A percentile compares a stretch with the other conserved stretches of the same genome.
These are phyloP conservation scores for Amanita fuliginea DNA, from an alignment of 768 basidiomycete genomes.

Conservation along the genomic window DNA sequence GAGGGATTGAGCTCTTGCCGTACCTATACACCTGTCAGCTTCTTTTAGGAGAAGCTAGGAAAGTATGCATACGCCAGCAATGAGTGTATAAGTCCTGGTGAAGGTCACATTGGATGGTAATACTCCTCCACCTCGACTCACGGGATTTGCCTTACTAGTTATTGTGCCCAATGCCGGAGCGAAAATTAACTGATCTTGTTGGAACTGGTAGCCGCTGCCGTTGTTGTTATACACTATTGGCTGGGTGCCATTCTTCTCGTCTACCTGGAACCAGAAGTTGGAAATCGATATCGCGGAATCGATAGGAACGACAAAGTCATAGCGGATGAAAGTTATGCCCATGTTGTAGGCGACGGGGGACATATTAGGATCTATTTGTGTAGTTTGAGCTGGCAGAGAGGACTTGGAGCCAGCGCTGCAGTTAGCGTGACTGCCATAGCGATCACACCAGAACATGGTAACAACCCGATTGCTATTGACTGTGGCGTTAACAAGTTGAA, in stretches of 20 bases:
- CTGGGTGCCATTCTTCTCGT: conserved; percentile 30
- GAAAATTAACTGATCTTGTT: conserved; percentile 32
- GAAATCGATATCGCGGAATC: conserved; percentile 28
- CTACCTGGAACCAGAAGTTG: conserved; percentile 38
- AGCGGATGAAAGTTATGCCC: conserved; percentile 27
- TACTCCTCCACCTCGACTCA: conserved; percentile 1
- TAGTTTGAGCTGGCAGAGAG: conserved; percentile 18
- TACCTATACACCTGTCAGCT: conserved; percentile 11
- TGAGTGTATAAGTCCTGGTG: conserved; percentile 12
- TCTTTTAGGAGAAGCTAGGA: background rate
- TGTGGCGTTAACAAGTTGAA: conserved; percentile 21
- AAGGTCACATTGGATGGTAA: background rate
- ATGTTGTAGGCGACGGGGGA: conserved; percentile 25
- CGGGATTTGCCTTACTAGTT: background rate
- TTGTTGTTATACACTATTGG: conserved; percentile 27
- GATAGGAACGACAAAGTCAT: conserved; percentile 32
- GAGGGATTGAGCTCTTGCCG: conserved; percentile 17
- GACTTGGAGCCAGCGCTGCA: conserved; percentile 23
- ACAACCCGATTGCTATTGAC: conserved; percentile 27
- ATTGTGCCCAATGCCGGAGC: conserved; percentile 18
- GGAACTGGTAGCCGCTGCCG: conserved; percentile 28
- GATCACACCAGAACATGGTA: conserved; percentile 32
- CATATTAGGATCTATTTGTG: conserved; percentile 21
- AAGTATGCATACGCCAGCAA: conserved; percentile 16
- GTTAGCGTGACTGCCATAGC: conserved; percentile 21